Percentiles rank a stretch among this genome's conserved stretches.
Conservation (phyloP, 1,284 basidiomycete genomes). For the Erythrobasidium hasegawianum region DNA sequence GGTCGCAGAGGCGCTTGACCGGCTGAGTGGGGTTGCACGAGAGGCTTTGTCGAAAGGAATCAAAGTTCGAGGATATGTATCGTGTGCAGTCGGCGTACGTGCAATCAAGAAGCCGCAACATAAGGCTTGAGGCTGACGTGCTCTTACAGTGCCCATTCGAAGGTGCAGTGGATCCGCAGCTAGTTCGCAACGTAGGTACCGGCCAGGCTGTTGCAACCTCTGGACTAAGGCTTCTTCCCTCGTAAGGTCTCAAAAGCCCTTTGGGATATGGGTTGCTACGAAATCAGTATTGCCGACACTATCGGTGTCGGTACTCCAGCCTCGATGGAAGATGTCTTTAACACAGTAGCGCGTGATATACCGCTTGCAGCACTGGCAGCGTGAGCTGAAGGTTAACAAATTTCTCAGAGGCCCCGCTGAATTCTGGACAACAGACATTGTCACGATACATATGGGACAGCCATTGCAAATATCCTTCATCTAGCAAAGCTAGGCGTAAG, state of each 20-base stretch:
- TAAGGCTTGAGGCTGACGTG: too few relatives aligned
- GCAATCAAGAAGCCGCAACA: too few relatives aligned
- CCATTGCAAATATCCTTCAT: slow-evolving; percentile 54
- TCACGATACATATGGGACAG: slow-evolving; percentile 88
- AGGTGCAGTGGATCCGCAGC: slow-evolving; percentile 65
- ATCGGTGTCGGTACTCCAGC: slow-evolving; percentile 78
- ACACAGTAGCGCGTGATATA: slow-evolving; percentile 63
- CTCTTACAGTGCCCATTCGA: slow-evolving; percentile 84
- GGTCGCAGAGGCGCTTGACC: slow-evolving; percentile 65
- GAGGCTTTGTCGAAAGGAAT: slow-evolving; percentile 63
- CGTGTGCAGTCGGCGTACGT: slow-evolving; percentile 32
- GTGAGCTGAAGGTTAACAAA: slow-evolving; percentile 43
- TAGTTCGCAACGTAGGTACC: too few relatives aligned
- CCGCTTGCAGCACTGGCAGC: slow-evolving; percentile 67
- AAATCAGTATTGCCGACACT: slow-evolving; percentile 81
- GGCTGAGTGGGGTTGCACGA: slow-evolving; percentile 62
- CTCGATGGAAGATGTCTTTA: slow-evolving; percentile 64
- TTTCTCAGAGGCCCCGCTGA: background rate
- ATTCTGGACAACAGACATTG: slow-evolving; percentile 60
- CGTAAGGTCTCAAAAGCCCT: slow-evolving; percentile 65
- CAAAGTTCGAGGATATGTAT: slow-evolving; percentile 76
- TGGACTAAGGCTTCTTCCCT: too few relatives aligned
- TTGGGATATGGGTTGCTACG: slow-evolving; percentile 87
- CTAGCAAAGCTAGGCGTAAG: slow-evolving; percentile 52
- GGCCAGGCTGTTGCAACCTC: too few relatives aligned